Conservation (phyloP, 441 rosid species). For the Mallotus repandus region DNA sequence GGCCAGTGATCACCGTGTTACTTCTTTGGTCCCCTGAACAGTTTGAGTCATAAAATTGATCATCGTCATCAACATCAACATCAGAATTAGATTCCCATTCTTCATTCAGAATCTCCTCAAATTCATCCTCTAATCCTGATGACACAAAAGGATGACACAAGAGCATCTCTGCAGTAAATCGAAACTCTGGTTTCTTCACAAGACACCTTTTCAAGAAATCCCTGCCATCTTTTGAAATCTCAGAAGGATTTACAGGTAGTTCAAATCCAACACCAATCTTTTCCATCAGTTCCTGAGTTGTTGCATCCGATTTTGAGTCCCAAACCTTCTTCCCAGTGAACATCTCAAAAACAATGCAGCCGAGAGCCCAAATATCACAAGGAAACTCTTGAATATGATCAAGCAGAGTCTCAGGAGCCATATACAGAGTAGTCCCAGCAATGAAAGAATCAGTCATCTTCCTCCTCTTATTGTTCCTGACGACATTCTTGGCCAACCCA, state of each 20-base stretch:
- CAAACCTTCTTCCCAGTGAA: slow-evolving; percentile 31
- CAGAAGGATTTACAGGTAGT: no score
- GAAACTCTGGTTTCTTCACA: no score
- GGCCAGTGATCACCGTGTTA: not conserved
- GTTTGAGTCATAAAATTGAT: not conserved
- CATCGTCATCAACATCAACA: no score
- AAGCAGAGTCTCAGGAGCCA: slow-evolving; percentile 33
- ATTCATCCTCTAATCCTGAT: not conserved
- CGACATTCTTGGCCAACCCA: slow-evolving; percentile 34
- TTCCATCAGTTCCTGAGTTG: no score
- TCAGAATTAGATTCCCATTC: not conserved
- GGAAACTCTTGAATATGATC: slow-evolving; percentile 27
- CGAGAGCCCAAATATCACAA: slow-evolving; percentile 2
- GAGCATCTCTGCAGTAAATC: no score
- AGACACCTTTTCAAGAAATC: no score
- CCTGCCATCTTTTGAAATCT: no score
- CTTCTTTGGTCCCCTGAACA: not conserved
- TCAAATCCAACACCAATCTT: no score
- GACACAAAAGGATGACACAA: no score
- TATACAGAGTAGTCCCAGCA: slow-evolving; percentile 21
- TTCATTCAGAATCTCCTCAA: not conserved
- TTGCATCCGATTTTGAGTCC: not conserved
- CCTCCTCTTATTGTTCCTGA: slow-evolving; percentile 16
- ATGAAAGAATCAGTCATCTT: slow-evolving; percentile 3
- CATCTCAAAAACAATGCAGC: slow-evolving; percentile 17